Evolutionary conservation across 1,139 yeast species (phyloP), one percentile per base, ranked within the genome.

Genomic region (Hyphopichia khmerensis): DNA sequence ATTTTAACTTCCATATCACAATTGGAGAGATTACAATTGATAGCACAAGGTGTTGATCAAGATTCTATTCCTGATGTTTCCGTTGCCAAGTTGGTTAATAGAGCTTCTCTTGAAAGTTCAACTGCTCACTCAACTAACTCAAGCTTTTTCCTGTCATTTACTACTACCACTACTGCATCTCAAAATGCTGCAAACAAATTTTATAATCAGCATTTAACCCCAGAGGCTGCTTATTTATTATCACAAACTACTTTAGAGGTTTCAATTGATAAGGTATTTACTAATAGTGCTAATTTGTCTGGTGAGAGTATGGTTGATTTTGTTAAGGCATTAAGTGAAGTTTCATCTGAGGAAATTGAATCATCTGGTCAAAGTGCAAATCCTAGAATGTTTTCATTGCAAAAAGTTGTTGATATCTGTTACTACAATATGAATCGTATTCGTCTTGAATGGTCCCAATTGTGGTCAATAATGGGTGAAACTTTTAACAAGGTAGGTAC

Each of bases 371-470:
- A 80, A 56, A 83, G 91, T 40, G 72, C 77, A 10, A 82, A 88
- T 48, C 99, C 99, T 24, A 76, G 99, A 59, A 85, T 90, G 65
- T 95, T 89, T 58, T 87, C 97, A 0, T 69, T 95, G 48, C 98
- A 90, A 56, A 95, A 95, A 59, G 87, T 95, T 74, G 96, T 95
- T 40, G 99, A 95, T 63, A 95, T 95, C 38, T 91, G 98, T 64
- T 93, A 93, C 63, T 95, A 95, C 69, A 95, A 95, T 62, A 93
- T 95, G 98, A 83, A 82, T 43, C 87, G 99, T 72, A 90, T 95
- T 55, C 82, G 96, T 60, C 83, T 95, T 49, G 97, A 95, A 66
- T 95, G 99, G 98, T 82, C 96, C 8, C 95, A 89, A 45, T 72
- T 95, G 46, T 95, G 99, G 99, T 79, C 86, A 7, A 85, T 88